phyloP scores from a whole-genome alignment of 257 asterid genomes.

The Osmanthus fragrans region DNA sequence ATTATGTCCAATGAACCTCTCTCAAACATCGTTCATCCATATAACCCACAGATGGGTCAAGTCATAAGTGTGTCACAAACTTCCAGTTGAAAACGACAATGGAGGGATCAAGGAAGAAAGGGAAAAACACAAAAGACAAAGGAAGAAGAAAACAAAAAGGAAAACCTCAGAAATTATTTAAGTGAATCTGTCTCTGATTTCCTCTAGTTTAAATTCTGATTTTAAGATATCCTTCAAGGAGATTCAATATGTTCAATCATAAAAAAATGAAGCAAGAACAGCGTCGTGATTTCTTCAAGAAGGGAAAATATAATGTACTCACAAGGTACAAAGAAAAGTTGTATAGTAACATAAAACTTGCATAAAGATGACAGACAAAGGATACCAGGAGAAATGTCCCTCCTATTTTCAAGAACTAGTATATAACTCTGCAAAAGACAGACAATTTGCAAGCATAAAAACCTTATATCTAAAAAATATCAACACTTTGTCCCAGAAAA shows the following conservation, averaged over 20 bases:
- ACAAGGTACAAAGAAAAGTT: neutral
- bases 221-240: neutral
- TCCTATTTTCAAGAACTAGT: neutral
- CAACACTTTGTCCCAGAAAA: neutral
- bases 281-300: neutral
- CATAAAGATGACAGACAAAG: neutral
- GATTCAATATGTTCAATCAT: neutral
- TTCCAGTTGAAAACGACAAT: neutral
- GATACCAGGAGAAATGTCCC: neutral
- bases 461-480: neutral
- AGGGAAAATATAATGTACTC: neutral
- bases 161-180: neutral
- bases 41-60: neutral
- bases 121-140: neutral
- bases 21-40: neutral
- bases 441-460: neutral
- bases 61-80: neutral
- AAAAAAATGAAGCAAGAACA: neutral
- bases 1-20: neutral
- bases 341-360: neutral
- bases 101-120: neutral
- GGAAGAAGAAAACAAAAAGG: neutral
- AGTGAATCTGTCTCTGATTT: no score
- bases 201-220: neutral
- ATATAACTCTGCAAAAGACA: neutral